Conservation (phyloP, 306 rosid genomes). For the Potentilla sterilis region DNA sequence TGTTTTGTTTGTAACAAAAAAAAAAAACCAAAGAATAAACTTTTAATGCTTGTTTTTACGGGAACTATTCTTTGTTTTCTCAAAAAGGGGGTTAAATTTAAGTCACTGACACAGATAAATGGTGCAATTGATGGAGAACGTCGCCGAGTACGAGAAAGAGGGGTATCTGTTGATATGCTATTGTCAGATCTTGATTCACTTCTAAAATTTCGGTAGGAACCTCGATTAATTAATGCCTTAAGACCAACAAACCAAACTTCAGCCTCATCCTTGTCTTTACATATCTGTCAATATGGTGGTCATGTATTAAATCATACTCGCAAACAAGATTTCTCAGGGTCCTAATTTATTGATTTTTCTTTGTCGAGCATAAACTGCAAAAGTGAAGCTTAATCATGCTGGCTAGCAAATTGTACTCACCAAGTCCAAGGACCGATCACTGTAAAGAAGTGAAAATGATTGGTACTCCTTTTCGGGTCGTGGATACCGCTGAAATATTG, state of each 20-base stretch:
- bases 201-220: slow-evolving; percentile 53
- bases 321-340: slow-evolving; percentile 9
- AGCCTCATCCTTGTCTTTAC: slow-evolving; percentile 98
- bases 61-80: slow-evolving; percentile 17
- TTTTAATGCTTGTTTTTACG: slow-evolving; percentile 23
- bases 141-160: slow-evolving; percentile 52
- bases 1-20: slow-evolving; percentile 30
- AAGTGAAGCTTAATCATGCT: neutral
- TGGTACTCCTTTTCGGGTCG: slow-evolving; percentile 98
- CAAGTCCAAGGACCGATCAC: slow-evolving; percentile 90
- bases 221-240: slow-evolving; percentile 68
- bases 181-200: slow-evolving; percentile 50
- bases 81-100: neutral
- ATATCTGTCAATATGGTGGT: slow-evolving; percentile 62
- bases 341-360: neutral
- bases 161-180: slow-evolving; percentile 51
- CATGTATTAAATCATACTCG: slow-evolving; percentile 28
- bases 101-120: slow-evolving; percentile 49
- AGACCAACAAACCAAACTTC: slow-evolving; percentile 97
- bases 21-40: slow-evolving; percentile 12
- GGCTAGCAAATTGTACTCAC: slow-evolving; percentile 45
- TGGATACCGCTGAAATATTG: slow-evolving; percentile 91
- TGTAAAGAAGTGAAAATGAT: slow-evolving; percentile 84
- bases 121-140: slow-evolving; percentile 61
- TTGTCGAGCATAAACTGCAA: neutral